Base-by-base conservation (phyloP, 176 grass and related monocot species). In the Oropetium thomaeum region DNA sequence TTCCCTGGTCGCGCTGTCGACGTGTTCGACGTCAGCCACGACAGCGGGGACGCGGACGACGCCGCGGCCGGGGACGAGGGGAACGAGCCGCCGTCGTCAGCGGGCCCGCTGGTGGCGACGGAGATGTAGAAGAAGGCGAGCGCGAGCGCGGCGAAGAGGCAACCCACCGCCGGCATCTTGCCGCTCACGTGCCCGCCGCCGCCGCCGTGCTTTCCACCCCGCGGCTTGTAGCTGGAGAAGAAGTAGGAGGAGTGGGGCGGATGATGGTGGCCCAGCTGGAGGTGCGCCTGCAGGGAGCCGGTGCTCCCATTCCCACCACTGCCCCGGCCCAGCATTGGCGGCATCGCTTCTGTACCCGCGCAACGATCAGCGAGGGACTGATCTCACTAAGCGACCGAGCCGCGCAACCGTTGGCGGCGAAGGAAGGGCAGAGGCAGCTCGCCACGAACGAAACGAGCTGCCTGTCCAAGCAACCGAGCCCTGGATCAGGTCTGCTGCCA, bases 51-150 rank as follows among this genome's bases (percentile, higher is more conserved):
- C n/a, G 35, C 58, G 25, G 48, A 42, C 2, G 75, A 54, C 16
- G 66, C 22, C 29, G 27, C 30, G 37, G 66, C 55, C 31, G 67
- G 85, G 40, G 79, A 53, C 20, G 49, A 60, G 59, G 79, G 73
- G 59, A 87, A 82, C 37, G 73, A 67, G 7, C 1, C 73, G 6
- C 19, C 31, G 6, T 8, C 39, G 47, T 37, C 22, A 38, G 22
- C 9, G 39, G 67, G 79, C 39, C 73, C 48, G 40, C 31, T 3
- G 31, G 67, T 27, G 38, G 78, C 32, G 49, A 78, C 27, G 40
- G 85, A 72, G 73, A 40, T 20, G 52, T 79, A 87, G 67, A 73
- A 81, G 81, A 83, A 81, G 65, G 47, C 76, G 47, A 81, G 15
- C 71, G 55, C 76, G 19, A 84, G 65, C 8, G 78, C 65, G n/a